Evolutionary conservation across 768 basidiomycete species (phyloP), one percentile per base, ranked within the genome.

Genomic region (Collybiopsis confluens): DNA sequence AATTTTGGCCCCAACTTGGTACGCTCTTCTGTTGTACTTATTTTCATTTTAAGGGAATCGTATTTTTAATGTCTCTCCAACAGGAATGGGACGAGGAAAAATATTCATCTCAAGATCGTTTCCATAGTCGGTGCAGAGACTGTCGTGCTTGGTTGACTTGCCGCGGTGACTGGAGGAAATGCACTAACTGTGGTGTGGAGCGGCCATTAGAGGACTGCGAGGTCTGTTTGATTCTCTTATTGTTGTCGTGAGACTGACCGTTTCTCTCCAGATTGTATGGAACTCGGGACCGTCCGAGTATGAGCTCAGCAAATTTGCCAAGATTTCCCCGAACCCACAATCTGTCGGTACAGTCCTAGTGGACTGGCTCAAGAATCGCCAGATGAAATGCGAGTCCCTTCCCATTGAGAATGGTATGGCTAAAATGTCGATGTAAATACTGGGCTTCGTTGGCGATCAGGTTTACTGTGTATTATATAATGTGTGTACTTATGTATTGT

Each of bases 221-320:
- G 53, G 56, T 54, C 13, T 13, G 52, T 48, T 8, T 42, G 28
- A 11, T 37, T 26, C 13, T 6, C 9, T n/a, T n/a, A 24, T 23
- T 18, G 21, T 28, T 10, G 9, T 4, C 8, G 18, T 16, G 47
- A 38, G 50, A 33, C 15, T 20, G 30, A 21, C n/a, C n/a, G n/a
- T 45, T n/a, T n/a, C 9, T 21, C 8, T 49, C 13, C 16, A 58
- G 56, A 58, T 58, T 42, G n/a, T 36, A 16, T 58, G 56, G 56
- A 54, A 58, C 16, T 41, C 37, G 15, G 45, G 46, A n/a, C 56
- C 56, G 9, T 49, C 44, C 18, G 56, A 58, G 26, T 58, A 45
- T 41, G 53, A 58, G 28, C 56, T 58, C 24, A 58, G 56, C 54
- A 58, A 58, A 42, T 58, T 58, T 24, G 56, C 53, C 26, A 50